Conservation (phyloP, 73 alveolate genomes). For the Effrenium voratum region DNA sequence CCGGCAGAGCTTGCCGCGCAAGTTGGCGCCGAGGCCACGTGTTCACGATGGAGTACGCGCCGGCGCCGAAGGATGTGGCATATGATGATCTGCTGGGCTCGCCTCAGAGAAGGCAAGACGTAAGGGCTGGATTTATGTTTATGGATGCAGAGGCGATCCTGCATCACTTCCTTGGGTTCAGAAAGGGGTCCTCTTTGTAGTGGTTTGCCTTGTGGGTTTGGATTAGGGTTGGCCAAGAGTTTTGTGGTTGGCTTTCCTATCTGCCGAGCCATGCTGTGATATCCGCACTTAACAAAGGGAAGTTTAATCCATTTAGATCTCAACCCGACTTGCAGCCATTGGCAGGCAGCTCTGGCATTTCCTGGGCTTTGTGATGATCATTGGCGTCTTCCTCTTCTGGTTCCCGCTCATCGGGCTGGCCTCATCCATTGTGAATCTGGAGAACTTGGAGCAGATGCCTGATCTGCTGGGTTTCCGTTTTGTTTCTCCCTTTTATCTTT, state of each 20-base stretch:
- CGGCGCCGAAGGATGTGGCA: constrained; percentile 54
- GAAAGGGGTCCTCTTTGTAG: not conserved
- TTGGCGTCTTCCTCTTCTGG: constrained; percentile 39
- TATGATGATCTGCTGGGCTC: constrained; percentile 41
- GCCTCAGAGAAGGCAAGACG: constrained; percentile 30
- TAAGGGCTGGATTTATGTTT: no score
- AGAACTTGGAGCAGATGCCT: constrained; percentile 49
- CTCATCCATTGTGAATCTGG: constrained; percentile 67
- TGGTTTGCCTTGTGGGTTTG: not conserved
- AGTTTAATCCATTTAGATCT: no score
- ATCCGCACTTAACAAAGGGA: no score
- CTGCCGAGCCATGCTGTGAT: no score
- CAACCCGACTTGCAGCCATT: not conserved
- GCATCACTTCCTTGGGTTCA: no score
- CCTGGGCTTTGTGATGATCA: not conserved
- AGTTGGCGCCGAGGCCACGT: constrained; percentile 70
- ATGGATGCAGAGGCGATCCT: no score
- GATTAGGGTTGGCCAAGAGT: not conserved
- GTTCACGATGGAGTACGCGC: constrained; percentile 81
- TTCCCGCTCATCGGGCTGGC: constrained; percentile 71
- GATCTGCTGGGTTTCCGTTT: no score
- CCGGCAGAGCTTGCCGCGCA: no score
- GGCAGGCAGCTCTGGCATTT: not conserved
- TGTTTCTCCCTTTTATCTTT: not conserved
- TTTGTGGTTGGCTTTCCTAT: no score